Evolutionary conservation across 2,329 filamentous ascomycete genomes (phyloP), one percentile per base, ranked within the genome.

Genomic region (Capronia coronata): DNA sequence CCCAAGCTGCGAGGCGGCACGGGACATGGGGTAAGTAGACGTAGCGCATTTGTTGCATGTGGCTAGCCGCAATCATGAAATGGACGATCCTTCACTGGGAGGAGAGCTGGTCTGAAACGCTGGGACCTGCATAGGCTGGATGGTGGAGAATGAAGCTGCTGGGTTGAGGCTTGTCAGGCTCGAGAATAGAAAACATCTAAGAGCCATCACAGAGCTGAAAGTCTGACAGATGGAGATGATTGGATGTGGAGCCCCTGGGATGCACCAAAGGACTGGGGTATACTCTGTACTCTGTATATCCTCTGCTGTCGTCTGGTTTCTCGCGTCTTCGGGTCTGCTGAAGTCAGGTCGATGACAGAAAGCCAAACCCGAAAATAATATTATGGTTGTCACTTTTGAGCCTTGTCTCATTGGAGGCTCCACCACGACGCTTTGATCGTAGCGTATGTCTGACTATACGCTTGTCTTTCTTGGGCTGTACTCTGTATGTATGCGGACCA

Each of bases 61-160:
- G 43, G 23, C 52, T 48, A 55, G 42, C 44, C 48, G 45, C 34
- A 37, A 37, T 37, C 34, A 37, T 37, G 14, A 43, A 55, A 43
- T 37, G 37, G 29, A 18, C 4, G 13, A 11, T 32, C 27, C 21
- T 39, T 27, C 25, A 40, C 35, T 32, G 21, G 41, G 19, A 38
- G 21, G 11, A 22, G 48, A 32, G 38, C 30, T 38, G 30, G 44
- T 49, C 54, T 56, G 54, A 56, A 56, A 56, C 54, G 51, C 29
- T 47, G 51, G 44, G 40, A 30, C 21, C 16, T 29, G n/a, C 8
- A n/a, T 29, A 42, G 47, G 29, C 18, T 44, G 50, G 48, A 43
- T 49, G 50, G 54, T 41, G 34, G 49, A 42, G 51, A 44, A 40
- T 41, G 38, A 47, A 37, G 34, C 43, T 37, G 16, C 35, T 46